Base-by-base conservation (phyloP, 164 flowering plant genomes). In the Vitis cinerea region DNA sequence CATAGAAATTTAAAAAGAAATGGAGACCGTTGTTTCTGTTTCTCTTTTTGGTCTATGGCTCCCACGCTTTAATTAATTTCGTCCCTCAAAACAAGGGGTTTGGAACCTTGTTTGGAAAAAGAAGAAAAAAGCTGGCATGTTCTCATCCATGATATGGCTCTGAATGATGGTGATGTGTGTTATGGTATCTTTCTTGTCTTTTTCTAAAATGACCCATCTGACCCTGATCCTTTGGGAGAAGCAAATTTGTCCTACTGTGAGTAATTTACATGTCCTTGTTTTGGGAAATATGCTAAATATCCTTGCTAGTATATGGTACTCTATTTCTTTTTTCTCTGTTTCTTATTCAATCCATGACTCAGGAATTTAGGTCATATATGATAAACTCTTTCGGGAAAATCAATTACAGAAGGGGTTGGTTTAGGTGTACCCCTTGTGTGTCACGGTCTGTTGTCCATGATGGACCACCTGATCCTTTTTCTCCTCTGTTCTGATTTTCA, bases 121-220 rank as follows among this genome's bases (percentile, higher is more conserved):
- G 19, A 17, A 17, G 10, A 13, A 53, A 53, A 53, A 53, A 53
- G 56, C n/a, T 53, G n/a, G 56, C n/a, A 53, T 13, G 56, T 13
- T 54, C n/a, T 55, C 16, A 4, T 13, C 55, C 11, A 47, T 63
- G 1, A n/a, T 17, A 37, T 37, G 2, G 4, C 30, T 23, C 30
- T 53, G 50, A 60, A 13, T 67, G 65, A 63, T 64, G 51, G 13
- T 65, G 62, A 73, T 51, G 64, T 50, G 51, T 23, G 56, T 8
- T 23, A 37, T 59, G 58, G 75, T 59, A 77, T 69, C 69, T 31
- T 10, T 19, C 50, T 76, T 70, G 73, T 63, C 69, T 16, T 65
- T 30, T 70, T 49, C 48, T 50, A 3, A n/a, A 64, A 71, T 61
- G 50, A 9, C 19, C 7, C 10, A 52, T 29, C 19, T 3, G n/a